Evolutionary conservation across 164 flowering plant genomes (phyloP), one percentile per base, ranked within the genome.

Genomic region (Magnolia sinica): DNA sequence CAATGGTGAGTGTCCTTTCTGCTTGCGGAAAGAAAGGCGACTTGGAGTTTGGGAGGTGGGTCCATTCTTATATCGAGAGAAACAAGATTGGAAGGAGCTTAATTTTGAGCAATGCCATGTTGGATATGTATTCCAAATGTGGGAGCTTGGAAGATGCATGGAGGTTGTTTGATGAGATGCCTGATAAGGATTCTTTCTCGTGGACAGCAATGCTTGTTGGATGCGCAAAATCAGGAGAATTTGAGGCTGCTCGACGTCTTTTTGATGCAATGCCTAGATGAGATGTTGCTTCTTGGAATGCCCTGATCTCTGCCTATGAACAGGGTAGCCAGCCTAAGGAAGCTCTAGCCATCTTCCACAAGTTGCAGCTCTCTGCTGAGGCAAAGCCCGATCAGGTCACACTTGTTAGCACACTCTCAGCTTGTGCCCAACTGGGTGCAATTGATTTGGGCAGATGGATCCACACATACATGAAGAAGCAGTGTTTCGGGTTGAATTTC

Each of bases 361-460:
- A 90, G 71, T 70, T 92, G 79, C 92, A 83, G 80, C 79, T 77
- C 24, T 73, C 49, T 7, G 72, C 79, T 82, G 76, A 74, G 59
- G 77, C 79, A 13, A 83, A 82, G 73, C 97, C 95, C 7, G 91
- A 92, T 79, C 82, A 82, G 75, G 82, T 92, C 74, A 92, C 93
- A 5, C 84, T 90, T 23, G 91, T 89, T 49, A 83, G 90, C 67
- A 70, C 85, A 50, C 82, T 91, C 7, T 85, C 92, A 10, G 97
- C 97, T 64, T 92, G 95, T 83, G 82, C 92, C 76, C 92, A 92
- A 70, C 69, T 91, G 83, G 97, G 97, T 50, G 88, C 91, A 10
- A 71, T 87, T 31, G 91, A 91, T 72, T 76, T 85, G 64, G 97
- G 95, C 52, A 74, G 86, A 11, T 87, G 91, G 91, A 87, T 92